Evolutionary conservation across 495 filamentous ascomycete genomes (phyloP).

Genomic region (Entonaema liquescens): DNA sequence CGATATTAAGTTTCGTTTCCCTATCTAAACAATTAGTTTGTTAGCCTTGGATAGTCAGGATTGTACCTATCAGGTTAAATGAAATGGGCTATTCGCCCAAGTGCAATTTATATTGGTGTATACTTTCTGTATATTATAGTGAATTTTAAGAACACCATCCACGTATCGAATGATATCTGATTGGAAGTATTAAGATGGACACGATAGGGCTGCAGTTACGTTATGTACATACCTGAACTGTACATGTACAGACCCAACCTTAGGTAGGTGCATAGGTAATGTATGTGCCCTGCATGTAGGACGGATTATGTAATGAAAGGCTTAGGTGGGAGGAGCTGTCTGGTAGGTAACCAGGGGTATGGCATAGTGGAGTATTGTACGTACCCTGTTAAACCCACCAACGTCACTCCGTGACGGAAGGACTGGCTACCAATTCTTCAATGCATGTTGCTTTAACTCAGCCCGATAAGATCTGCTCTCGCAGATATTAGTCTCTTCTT

Average conservation of each 20-base stretch:
- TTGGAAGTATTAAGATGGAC: neutral
- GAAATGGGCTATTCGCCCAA: neutral
- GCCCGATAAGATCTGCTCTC: slow-evolving; percentile 3
- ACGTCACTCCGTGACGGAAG: slow-evolving; percentile 33
- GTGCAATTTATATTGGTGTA: too few relatives aligned
- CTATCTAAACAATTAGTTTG: neutral
- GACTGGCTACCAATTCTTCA: slow-evolving; percentile 15
- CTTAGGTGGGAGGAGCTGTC: neutral
- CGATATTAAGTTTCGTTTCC: slow-evolving; percentile 4
- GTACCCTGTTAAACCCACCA: slow-evolving; percentile 3
- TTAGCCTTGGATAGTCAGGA: neutral
- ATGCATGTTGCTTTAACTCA: slow-evolving; percentile 19
- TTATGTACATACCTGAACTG: too few relatives aligned
- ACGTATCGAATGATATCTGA: neutral
- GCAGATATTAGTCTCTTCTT: neutral
- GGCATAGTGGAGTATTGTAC: neutral
- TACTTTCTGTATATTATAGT: too few relatives aligned
- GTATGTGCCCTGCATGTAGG: neutral
- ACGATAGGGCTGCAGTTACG: neutral
- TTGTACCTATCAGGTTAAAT: slow-evolving; percentile 1
- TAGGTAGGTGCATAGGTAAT: neutral
- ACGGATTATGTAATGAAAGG: neutral
- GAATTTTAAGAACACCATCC: too few relatives aligned
- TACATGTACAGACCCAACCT: too few relatives aligned
- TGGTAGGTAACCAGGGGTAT: too few relatives aligned